A percentile compares a stretch with the other conserved stretches of the same genome.
phyloP scores from a whole-genome alignment of 805 yeast genomes.

The Blastobotrys mokoenaii region DNA sequence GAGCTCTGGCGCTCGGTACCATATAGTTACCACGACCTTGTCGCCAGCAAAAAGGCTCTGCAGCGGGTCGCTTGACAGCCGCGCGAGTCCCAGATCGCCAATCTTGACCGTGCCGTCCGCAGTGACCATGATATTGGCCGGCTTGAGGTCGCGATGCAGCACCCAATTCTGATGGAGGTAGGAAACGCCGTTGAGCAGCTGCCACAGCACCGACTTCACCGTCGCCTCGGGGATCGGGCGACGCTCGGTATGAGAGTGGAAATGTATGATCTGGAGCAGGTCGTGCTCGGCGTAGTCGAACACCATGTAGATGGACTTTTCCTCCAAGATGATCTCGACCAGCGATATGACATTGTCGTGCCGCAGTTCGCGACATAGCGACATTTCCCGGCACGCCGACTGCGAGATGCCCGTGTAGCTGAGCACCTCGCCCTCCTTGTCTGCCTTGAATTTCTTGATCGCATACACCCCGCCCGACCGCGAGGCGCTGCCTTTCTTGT shows the following conservation, averaged over 20 bases:
- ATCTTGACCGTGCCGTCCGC: conserved; percentile 85
- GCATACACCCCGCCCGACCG: conserved; percentile 45
- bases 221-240: conserved; percentile 70
- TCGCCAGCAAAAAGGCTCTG: conserved; percentile 87
- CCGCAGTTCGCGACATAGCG: conserved; percentile 77
- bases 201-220: conserved; percentile 83
- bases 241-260: conserved; percentile 83
- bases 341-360: conserved; percentile 75
- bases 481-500: conserved; percentile 2
- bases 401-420: conserved; percentile 95
- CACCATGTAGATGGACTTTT: conserved; percentile 86
- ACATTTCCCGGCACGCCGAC: conserved; percentile 93
- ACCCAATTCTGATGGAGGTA: conserved; percentile 95
- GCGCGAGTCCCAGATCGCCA: conserved; percentile 89
- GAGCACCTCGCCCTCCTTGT: conserved; percentile 78
- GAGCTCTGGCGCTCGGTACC: conserved; percentile 94
- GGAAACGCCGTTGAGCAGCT: conserved; percentile 82
- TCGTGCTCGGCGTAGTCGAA: conserved; percentile 97
- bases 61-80: conserved; percentile 77
- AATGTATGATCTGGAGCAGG: conserved; percentile 85
- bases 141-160: conserved; percentile 89
- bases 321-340: conserved; percentile 77
- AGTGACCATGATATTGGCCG: conserved; percentile 96
- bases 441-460: conserved; percentile 91
- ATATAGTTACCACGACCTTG: conserved; percentile 91